These are phyloP conservation scores for Ganoderma sinense DNA, from an alignment of 1,284 basidiomycete genomes.

Conservation along the genomic window DNA sequence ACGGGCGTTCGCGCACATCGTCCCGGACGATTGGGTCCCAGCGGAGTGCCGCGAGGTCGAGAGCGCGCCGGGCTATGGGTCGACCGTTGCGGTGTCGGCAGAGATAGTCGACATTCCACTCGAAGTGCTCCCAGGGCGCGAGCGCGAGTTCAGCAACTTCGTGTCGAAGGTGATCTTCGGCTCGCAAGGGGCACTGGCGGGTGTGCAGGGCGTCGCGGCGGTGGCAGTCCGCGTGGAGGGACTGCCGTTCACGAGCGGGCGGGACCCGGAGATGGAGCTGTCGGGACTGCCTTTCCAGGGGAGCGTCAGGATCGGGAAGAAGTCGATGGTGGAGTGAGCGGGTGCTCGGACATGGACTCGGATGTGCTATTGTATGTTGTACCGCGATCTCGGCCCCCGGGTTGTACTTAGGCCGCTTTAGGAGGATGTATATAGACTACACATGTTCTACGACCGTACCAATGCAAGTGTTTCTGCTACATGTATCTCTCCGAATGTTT, in stretches of 20 bases:
- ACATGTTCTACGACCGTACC: neutral
- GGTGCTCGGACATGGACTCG: neutral
- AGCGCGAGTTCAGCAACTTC: slow-evolving; percentile 76
- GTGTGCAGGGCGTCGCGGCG: slow-evolving; percentile 69
- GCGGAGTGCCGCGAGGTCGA: slow-evolving; percentile 55
- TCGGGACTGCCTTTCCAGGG: slow-evolving; percentile 72
- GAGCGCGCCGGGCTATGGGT: slow-evolving; percentile 54
- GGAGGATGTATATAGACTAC: neutral
- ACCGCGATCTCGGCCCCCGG: neutral
- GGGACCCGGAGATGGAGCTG: slow-evolving; percentile 59
- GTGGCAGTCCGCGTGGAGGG: slow-evolving; percentile 68
- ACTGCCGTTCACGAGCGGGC: slow-evolving; percentile 53
- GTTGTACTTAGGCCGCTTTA: neutral
- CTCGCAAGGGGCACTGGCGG: slow-evolving; percentile 69
- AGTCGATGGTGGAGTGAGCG: slow-evolving; percentile 28
- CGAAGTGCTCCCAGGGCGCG: slow-evolving; percentile 75
- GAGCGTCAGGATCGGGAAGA: slow-evolving; percentile 70
- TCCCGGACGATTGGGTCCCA: slow-evolving; percentile 71
- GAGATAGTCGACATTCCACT: slow-evolving; percentile 75
- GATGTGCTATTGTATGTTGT: neutral
- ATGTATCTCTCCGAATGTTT: too few species aligned
- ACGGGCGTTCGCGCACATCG: slow-evolving; percentile 75
- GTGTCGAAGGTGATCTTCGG: slow-evolving; percentile 79
- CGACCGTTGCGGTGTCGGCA: slow-evolving; percentile 64
- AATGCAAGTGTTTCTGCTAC: neutral